Evolutionary conservation across 768 basidiomycete species (phyloP).

Genomic region (Exidia glandulosa): DNA sequence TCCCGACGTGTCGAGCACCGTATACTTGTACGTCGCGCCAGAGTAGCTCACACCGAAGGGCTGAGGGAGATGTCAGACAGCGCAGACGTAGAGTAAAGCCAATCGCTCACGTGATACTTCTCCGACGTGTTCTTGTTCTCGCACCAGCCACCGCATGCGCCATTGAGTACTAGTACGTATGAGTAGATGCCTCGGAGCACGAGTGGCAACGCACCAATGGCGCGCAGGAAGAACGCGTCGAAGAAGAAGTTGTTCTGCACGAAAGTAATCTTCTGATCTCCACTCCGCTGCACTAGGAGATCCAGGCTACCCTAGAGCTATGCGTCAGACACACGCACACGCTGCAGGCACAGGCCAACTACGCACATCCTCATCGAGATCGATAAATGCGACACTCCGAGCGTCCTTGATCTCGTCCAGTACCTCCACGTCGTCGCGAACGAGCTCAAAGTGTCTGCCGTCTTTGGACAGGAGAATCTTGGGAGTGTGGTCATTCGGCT

Average conservation of each 20-base stretch:
- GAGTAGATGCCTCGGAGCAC: not conserved
- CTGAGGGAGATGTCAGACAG: constrained; percentile 28
- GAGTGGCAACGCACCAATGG: constrained; percentile 53
- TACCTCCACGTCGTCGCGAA: constrained; percentile 45
- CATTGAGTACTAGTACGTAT: constrained; percentile 70
- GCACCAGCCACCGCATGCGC: constrained; percentile 82
- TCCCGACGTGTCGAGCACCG: constrained; percentile 85
- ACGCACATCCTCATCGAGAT: constrained; percentile 92
- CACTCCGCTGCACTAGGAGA: constrained; percentile 81
- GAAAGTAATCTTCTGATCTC: constrained; percentile 58
- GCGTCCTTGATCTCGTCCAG: constrained; percentile 69
- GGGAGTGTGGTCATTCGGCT: constrained; percentile 28
- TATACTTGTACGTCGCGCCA: constrained; percentile 94
- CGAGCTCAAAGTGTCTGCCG: constrained; percentile 53
- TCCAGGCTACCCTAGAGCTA: constrained; percentile 69
- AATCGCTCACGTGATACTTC: constrained; percentile 60
- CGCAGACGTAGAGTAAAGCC: not conserved
- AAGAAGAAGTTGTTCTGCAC: constrained; percentile 97
- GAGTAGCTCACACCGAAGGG: constrained; percentile 91
- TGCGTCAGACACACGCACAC: not conserved
- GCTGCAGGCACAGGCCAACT: not conserved
- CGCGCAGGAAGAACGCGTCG: constrained; percentile 97
- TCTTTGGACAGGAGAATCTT: constrained; percentile 50
- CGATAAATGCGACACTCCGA: constrained; percentile 65
- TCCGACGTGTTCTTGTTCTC: constrained; percentile 45